These are phyloP conservation scores for Calonectria ilicicola DNA, from an alignment of 2,329 filamentous ascomycete genomes.

Conservation along the genomic window DNA sequence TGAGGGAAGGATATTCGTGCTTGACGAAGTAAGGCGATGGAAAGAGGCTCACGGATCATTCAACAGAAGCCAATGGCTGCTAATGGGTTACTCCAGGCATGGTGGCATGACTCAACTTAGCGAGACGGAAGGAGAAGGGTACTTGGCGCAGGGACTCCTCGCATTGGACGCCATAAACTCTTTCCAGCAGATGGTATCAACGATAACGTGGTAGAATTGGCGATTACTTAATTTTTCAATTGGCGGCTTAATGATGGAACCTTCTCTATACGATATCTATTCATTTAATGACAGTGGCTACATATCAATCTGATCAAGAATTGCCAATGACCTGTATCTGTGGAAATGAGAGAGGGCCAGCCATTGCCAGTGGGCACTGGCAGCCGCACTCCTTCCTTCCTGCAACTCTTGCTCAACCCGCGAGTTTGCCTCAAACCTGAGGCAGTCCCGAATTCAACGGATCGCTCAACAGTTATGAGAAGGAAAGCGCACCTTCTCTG, in stretches of 20 bases:
- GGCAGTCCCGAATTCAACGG: conserved; percentile 19
- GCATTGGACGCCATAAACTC: neutral
- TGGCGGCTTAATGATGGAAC: neutral
- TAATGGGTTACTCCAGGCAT: neutral
- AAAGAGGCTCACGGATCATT: neutral
- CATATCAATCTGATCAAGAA: neutral
- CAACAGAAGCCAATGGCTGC: neutral
- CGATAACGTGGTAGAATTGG: no score
- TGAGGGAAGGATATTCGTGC: neutral
- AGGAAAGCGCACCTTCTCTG: conserved; percentile 34
- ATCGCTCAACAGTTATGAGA: conserved; percentile 32
- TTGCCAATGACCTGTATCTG: neutral
- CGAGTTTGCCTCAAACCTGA: conserved; percentile 6
- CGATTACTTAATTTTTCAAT: neutral
- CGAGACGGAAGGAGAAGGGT: neutral
- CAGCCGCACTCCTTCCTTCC: conserved; percentile 26
- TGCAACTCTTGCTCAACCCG: conserved; percentile 15
- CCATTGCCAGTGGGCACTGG: neutral
- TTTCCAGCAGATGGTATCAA: no score
- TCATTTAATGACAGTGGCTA: neutral
- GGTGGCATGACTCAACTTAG: neutral
- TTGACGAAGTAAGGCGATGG: neutral
- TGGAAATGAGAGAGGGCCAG: neutral
- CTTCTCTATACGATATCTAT: neutral
- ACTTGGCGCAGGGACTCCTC: neutral